These are phyloP conservation scores for Paecilomyces fulvus DNA, from an alignment of 2,329 filamentous ascomycete genomes.

Conservation along the genomic window DNA sequence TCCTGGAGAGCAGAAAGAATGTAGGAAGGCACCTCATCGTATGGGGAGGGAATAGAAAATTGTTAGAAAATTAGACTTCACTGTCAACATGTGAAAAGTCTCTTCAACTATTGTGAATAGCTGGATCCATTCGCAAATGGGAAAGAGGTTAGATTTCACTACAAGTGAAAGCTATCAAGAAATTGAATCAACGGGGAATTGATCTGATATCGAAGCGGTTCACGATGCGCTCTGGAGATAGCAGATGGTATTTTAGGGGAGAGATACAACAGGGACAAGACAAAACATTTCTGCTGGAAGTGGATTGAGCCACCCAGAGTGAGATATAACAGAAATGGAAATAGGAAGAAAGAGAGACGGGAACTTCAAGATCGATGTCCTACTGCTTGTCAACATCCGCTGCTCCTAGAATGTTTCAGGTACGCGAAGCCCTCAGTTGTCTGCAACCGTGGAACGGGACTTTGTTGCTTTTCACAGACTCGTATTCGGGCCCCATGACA, in stretches of 20 bases:
- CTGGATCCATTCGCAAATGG: neutral
- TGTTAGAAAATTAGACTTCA: neutral
- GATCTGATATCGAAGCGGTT: neutral
- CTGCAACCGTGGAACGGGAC: neutral
- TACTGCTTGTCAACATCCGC: neutral
- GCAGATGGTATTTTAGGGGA: neutral
- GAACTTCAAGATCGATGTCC: neutral
- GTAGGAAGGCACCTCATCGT: neutral
- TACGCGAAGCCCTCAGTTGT: neutral
- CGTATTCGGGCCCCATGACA: conserved; percentile 7
- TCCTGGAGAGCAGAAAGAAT: neutral
- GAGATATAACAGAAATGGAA: neutral
- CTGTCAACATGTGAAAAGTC: neutral
- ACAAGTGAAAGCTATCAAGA: neutral
- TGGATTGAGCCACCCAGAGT: neutral
- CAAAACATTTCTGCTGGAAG: too few relatives aligned
- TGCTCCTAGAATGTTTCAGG: neutral
- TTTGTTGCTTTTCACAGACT: neutral
- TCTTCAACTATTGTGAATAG: neutral
- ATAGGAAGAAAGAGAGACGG: neutral
- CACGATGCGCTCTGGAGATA: neutral
- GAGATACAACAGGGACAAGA: too few relatives aligned
- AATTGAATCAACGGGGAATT: neutral
- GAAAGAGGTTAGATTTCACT: neutral
- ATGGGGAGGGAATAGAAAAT: neutral